These are phyloP conservation scores for Phlebiopsis flavidoalba DNA, from an alignment of 768 basidiomycete genomes.

Conservation along the genomic window DNA sequence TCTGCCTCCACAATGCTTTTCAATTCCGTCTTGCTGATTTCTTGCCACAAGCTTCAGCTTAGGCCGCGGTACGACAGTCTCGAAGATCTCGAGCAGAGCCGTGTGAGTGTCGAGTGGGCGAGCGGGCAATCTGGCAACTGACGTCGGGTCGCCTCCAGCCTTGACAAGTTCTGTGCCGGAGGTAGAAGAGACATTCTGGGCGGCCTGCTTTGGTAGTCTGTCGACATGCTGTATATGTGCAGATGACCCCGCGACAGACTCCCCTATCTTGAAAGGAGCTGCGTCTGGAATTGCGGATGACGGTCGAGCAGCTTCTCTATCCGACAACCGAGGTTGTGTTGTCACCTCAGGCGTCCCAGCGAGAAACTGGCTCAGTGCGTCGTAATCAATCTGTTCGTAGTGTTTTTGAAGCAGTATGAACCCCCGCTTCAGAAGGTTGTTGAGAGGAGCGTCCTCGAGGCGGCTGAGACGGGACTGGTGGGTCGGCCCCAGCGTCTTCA, in stretches of 20 bases:
- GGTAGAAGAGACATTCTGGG: neutral
- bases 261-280: neutral
- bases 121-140: neutral
- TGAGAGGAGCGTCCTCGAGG: neutral
- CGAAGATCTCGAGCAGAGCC: neutral
- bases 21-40: too few relatives aligned
- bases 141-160: neutral
- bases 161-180: neutral
- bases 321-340: neutral
- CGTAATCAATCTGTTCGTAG: neutral
- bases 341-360: neutral
- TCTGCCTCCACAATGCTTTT: too few relatives aligned
- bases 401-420: neutral
- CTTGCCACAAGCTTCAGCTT: neutral
- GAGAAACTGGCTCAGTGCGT: neutral
- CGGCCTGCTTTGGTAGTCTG: neutral
- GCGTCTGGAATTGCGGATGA: neutral
- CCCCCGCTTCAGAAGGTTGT: neutral
- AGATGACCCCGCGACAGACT: neutral
- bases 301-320: neutral
- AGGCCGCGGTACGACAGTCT: neutral
- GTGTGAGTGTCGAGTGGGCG: neutral
- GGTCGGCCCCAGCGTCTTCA: neutral
- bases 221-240: neutral
- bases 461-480: neutral